phyloP scores from a whole-genome alignment of 75 land plant genomes.

The Cupressus sempervirens region DNA sequence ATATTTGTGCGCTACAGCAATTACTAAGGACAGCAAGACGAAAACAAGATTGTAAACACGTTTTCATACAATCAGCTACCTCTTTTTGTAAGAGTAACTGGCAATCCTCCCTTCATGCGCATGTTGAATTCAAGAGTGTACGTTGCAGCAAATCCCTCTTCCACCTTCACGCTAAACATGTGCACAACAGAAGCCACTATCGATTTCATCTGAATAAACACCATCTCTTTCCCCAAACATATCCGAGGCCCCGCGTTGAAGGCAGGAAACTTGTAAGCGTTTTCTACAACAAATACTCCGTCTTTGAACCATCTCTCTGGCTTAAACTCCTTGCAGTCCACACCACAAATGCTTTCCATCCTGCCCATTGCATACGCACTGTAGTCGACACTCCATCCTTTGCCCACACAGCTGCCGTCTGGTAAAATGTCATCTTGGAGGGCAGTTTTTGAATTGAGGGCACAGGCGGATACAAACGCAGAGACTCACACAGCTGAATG shows the following conservation, averaged over 20 bases:
- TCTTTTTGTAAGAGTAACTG: not conserved
- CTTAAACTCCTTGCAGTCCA: too few relatives aligned
- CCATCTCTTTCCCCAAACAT: slow-evolving; percentile 59
- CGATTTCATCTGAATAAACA: slow-evolving; percentile 41
- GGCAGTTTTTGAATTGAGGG: too few relatives aligned
- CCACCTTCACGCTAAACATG: slow-evolving; percentile 24
- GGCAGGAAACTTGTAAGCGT: slow-evolving; percentile 37
- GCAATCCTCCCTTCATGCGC: slow-evolving; percentile 14
- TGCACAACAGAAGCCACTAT: slow-evolving; percentile 31
- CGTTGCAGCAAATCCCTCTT: slow-evolving; percentile 16
- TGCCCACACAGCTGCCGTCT: slow-evolving; percentile 37
- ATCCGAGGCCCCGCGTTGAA: slow-evolving; percentile 60
- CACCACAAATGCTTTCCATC: too few relatives aligned
- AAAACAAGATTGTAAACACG: too few relatives aligned
- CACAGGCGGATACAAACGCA: too few relatives aligned
- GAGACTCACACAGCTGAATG: slow-evolving; percentile 18
- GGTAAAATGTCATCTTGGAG: not conserved
- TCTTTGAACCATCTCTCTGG: too few relatives aligned
- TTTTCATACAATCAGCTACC: too few relatives aligned
- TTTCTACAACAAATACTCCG: slow-evolving; percentile 12
- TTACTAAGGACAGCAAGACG: too few relatives aligned
- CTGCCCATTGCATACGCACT: not conserved
- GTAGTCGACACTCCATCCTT: slow-evolving; percentile 33
- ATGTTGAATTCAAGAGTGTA: slow-evolving; percentile 27
- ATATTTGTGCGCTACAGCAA: too few relatives aligned